Evolutionary conservation across 1,139 yeast genomes (phyloP), one percentile per base, ranked within the genome.

Genomic region (Blastobotrys buckinghamii): DNA sequence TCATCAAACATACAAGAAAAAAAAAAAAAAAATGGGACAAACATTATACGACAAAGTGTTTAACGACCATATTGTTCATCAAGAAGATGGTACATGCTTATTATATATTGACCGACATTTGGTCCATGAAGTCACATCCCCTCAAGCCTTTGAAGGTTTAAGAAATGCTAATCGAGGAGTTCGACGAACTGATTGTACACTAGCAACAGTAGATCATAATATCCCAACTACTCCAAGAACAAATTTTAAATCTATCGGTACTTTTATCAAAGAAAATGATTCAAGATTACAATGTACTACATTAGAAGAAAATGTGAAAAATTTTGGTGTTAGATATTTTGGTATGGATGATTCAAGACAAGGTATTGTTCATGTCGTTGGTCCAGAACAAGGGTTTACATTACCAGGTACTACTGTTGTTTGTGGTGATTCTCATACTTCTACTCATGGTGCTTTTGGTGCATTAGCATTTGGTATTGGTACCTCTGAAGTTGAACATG

Each of bases 361-460:
- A 71, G 98, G 98, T 61, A 92, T 92, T 65, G 98, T 92, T 50
- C 98, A 92, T 68, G 88, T 92, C 59, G 95, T 92, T 52, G 98
- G 98, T 39, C 98, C 98, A 34, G 98, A 92, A 70, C 97, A 92
- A 71, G 98, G 97, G 42, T 92, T 92, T 72, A 92, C 98, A 30
- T 76, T 92, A 50, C 98, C 98, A 26, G 98, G 98, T 61, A 88
- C 97, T 50, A 92, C 98, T 3, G 96, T 92, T 39, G 98, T 92
- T 45, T 92, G 98, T 72, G 98, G 98, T 66, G 98, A 92, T 68
- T 88, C 97, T 2, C 98, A 92, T 67, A 92, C 98, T 33, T 88
- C 97, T 3, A 92, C 98, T 1, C 98, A 92, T 65, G 98, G 98
- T 61, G 98, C 98, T 39, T 92, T 92, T 65, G 98, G 98, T 54